Percentiles rank a stretch among this genome's conserved stretches.
These are phyloP conservation scores for Starmerella stellata DNA, from an alignment of 805 yeast genomes.

Conservation along the genomic window DNA sequence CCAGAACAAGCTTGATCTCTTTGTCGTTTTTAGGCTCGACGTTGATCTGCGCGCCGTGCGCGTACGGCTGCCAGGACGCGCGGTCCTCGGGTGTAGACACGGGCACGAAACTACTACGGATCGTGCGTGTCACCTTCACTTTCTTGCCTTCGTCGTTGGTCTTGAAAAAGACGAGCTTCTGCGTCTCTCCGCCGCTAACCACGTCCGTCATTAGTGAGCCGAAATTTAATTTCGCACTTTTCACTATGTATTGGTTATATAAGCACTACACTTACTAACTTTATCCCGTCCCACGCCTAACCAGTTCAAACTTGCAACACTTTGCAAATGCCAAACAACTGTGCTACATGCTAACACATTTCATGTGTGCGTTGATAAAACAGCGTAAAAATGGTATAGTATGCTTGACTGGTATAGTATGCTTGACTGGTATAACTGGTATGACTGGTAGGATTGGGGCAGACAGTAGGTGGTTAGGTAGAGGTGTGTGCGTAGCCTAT, in stretches of 20 bases:
- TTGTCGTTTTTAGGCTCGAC: slow-evolving; percentile 22
- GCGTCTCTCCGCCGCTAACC: slow-evolving; percentile 55
- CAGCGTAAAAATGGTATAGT: too few relatives aligned
- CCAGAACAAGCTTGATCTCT: slow-evolving; percentile 9
- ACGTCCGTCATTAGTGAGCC: neutral
- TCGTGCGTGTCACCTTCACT: slow-evolving; percentile 70
- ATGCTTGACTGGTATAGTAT: too few relatives aligned
- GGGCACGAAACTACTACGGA: slow-evolving; percentile 55
- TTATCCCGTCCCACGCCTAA: too few relatives aligned
- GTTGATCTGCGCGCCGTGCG: slow-evolving; percentile 35
- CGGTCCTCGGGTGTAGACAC: slow-evolving; percentile 82
- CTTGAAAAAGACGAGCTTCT: slow-evolving; percentile 64
- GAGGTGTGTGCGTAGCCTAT: too few relatives aligned
- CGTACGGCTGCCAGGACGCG: slow-evolving; percentile 75
- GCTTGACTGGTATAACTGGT: too few relatives aligned
- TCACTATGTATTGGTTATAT: neutral
- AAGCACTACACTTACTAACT: too few relatives aligned
- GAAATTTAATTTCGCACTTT: neutral
- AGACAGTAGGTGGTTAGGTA: too few relatives aligned
- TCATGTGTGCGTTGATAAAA: too few relatives aligned
- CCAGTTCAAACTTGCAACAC: too few relatives aligned
- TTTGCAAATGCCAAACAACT: too few relatives aligned
- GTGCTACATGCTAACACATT: too few relatives aligned
- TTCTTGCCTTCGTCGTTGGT: slow-evolving; percentile 54
- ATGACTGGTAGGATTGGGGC: too few relatives aligned